These are phyloP conservation scores for Boletus patriciae DNA, from an alignment of 768 basidiomycete species.

Conservation along the genomic window DNA sequence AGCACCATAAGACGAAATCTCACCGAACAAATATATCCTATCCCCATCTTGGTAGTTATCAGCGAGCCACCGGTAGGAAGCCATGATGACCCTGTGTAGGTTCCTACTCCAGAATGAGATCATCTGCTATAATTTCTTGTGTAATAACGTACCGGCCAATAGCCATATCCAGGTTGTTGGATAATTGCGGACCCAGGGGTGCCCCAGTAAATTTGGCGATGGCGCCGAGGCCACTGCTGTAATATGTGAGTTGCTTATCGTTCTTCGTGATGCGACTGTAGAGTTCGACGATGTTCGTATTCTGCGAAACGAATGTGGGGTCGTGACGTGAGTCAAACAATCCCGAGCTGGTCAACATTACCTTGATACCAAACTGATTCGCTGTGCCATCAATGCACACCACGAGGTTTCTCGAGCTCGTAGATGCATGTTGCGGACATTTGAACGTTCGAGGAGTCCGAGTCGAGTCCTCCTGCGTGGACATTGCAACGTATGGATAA, in stretches of 20 bases:
- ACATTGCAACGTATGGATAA: background rate
- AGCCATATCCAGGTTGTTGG: constrained; percentile 35
- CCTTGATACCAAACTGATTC: constrained; percentile 38
- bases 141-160: constrained; percentile 36
- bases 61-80: constrained; percentile 43
- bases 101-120: constrained; percentile 28
- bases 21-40: constrained; percentile 43
- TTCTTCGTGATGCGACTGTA: constrained; percentile 38
- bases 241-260: constrained; percentile 39
- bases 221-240: constrained; percentile 43
- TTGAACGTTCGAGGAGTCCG: background rate
- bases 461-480: background rate
- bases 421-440: constrained; percentile 1
- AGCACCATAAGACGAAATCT: background rate
- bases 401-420: constrained; percentile 19
- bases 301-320: constrained; percentile 22
- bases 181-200: constrained; percentile 23
- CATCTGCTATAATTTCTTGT: background rate
- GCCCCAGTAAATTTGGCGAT: constrained; percentile 26
- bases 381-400: constrained; percentile 44
- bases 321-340: background rate
- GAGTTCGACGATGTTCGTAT: constrained; percentile 44
- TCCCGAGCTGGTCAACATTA: constrained; percentile 6
- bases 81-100: constrained; percentile 35
- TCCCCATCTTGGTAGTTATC: constrained; percentile 41